Evolutionary conservation across 2,329 filamentous ascomycete genomes (phyloP), one percentile per base, ranked within the genome.

Genomic region (Ceratocystis cacaofunesta): DNA sequence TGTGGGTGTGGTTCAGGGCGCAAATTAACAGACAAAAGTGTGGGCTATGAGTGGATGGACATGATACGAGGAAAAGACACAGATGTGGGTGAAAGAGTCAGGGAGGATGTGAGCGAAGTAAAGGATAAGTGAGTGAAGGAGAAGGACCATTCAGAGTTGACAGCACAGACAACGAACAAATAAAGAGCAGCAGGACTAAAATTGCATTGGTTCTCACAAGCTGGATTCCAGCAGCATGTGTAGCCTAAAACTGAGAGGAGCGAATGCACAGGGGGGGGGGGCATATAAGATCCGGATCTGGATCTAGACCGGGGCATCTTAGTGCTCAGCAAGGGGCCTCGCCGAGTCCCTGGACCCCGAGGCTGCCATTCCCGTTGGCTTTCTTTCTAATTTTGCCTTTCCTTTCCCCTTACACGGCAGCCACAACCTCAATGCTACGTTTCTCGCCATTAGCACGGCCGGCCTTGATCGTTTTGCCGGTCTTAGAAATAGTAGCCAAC

Each of bases 401-500:
- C 10, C 32, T 36, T 12, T 12, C 10, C 32, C 32, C 75, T 43
- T 72, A 72, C 58, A 71, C 69, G 30, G 75, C 75, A 36, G 75
- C 75, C 32, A 75, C 70, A 32, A 82, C 71, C 71, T 79, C 78
- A 68, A 84, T 74, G 68, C 80, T 80, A 74, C 78, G 76, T 66
- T 74, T 73, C 67, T 82, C 79, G 65, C 88, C 88, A 73, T 92
- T 87, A 28, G 82, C 86, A 78, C 85, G 83, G 70, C 82, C 88
- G 32, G 81, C 85, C 76, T 88, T 95, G 74, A 96, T 86, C 73
- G 87, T 88, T 84, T 96, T 96, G 72, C 92, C 92, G 12, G 92
- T 96, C 85, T 96, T 96, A 82, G 88, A 86, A 76, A 96, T 96
- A 75, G 89, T 95, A 74, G 83, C 81, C 68, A 95, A 84, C 67